phyloP scores from a whole-genome alignment of 495 filamentous ascomycete species.

The Glonium stellatum region DNA sequence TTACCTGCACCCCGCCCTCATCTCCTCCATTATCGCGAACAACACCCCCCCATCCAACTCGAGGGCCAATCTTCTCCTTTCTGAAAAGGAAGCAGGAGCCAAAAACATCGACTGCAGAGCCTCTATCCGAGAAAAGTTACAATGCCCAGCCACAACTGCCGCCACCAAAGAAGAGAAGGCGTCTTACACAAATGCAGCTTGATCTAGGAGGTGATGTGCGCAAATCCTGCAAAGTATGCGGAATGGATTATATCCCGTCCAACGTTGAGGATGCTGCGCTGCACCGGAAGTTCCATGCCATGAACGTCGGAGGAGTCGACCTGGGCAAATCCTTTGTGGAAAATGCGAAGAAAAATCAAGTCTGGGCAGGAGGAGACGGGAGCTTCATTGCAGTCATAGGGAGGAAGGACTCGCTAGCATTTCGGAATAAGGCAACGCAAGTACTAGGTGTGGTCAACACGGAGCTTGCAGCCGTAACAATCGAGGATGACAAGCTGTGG shows the following conservation, averaged over 20 bases:
- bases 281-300: conserved; percentile 63
- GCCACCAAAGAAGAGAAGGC: conserved; percentile 19
- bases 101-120: neutral
- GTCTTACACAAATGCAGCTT: conserved; percentile 58
- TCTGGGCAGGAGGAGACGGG: conserved; percentile 38
- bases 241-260: conserved; percentile 66
- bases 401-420: conserved; percentile 46
- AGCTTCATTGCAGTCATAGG: conserved; percentile 53
- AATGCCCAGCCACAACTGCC: conserved; percentile 13
- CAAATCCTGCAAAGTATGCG: conserved; percentile 57
- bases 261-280: conserved; percentile 56
- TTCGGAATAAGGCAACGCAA: conserved; percentile 52
- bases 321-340: conserved; percentile 51
- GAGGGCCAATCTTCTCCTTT: conserved; percentile 23
- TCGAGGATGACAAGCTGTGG: conserved; percentile 56
- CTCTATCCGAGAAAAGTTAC: conserved; percentile 16
- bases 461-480: conserved; percentile 58
- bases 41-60: conserved; percentile 5
- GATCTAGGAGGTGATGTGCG: conserved; percentile 55
- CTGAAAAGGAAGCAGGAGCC: conserved; percentile 9
- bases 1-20: conserved; percentile 17
- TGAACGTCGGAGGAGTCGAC: conserved; percentile 58
- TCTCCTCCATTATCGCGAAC: conserved; percentile 5
- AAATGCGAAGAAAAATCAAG: conserved; percentile 32
- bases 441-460: conserved; percentile 61